Conservation (phyloP, 176 grass and related monocot genomes). For the Musa itinerans region DNA sequence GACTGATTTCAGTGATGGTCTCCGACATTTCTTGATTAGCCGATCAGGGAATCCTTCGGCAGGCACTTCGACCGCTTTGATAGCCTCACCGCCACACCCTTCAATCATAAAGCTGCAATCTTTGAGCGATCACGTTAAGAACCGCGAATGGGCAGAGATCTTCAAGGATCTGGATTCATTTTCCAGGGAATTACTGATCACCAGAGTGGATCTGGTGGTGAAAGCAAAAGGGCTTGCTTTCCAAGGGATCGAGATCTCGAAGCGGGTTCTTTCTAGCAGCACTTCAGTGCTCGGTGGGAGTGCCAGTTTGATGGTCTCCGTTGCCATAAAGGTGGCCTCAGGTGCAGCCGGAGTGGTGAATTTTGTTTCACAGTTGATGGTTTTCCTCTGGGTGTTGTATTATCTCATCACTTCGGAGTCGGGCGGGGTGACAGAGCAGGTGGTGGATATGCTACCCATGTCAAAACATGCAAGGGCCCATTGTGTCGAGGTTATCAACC, state of each 20-base stretch:
- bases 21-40: conserved; percentile 64
- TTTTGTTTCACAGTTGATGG: conserved; percentile 82
- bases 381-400: conserved; percentile 91
- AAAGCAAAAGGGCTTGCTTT: conserved; percentile 78
- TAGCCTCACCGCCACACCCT: conserved; percentile 35
- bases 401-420: conserved; percentile 84
- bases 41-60: conserved; percentile 34
- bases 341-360: conserved; percentile 84
- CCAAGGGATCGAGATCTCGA: conserved; percentile 60
- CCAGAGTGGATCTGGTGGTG: conserved; percentile 76
- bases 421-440: conserved; percentile 78
- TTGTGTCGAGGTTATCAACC: conserved; percentile 83
- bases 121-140: conserved; percentile 39
- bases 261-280: conserved; percentile 68
- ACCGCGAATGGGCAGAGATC: conserved; percentile 73
- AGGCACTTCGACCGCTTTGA: conserved; percentile 29
- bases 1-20: conserved; percentile 73
- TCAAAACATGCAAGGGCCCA: conserved; percentile 60
- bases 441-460: conserved; percentile 70
- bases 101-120: conserved; percentile 68
- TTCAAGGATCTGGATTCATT: conserved; percentile 72
- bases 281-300: conserved; percentile 71
- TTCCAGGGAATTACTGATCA: conserved; percentile 69
- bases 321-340: conserved; percentile 54
- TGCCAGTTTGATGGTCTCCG: conserved; percentile 56